Base-by-base conservation (phyloP, 163 green algal genomes). In the Chlorella variabilis region DNA sequence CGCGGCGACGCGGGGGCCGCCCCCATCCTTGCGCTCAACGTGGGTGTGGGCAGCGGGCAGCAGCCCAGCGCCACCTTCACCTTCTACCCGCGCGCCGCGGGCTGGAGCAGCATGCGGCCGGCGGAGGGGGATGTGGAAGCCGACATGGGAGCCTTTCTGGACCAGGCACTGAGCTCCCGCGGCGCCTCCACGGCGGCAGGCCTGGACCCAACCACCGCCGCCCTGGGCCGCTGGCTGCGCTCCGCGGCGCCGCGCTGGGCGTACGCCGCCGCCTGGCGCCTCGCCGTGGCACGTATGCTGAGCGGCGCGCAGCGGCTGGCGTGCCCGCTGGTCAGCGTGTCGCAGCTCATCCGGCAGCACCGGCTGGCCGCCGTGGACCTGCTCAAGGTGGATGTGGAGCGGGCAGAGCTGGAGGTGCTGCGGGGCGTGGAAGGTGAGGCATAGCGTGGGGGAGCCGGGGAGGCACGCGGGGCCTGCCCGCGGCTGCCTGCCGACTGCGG, bases 381-480 rank as follows among this genome's bases (percentile, higher is more conserved):
- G 13, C 58, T 94, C 13, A 94, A 94, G 77, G 61, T 95, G 34
- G 92, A 96, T 65, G 89, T 92, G 51, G 92, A 96, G 87, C 82
- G 92, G 2, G 86, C 88, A 2, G 92, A 96, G 84, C 77, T 93
- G 79, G 75, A 88, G 29, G 91, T 95, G 39, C 48, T 95, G n/a
- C 51, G 69, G 21, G 92, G 92, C 3, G 56, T 96, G 13, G n/a
- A 58, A 63, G 69, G 69, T 77, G 69, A 45, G 41, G 27, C 18
- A 31, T 69, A 15, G 15, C 45, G 11, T 54, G 11, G 15, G 45
- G 45, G 5, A 31, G 20, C 23, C 25, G 23, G 25, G 20, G 5
- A n/a, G n/a, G n/a, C n/a, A n/a, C n/a, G n/a, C n/a, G n/a, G n/a
- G n/a, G n/a, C n/a, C n/a, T n/a, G n/a, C n/a, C n/a, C n/a, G n/a